Conservation (phyloP, 768 basidiomycete species). For the Hypsizygus marmoreus region DNA sequence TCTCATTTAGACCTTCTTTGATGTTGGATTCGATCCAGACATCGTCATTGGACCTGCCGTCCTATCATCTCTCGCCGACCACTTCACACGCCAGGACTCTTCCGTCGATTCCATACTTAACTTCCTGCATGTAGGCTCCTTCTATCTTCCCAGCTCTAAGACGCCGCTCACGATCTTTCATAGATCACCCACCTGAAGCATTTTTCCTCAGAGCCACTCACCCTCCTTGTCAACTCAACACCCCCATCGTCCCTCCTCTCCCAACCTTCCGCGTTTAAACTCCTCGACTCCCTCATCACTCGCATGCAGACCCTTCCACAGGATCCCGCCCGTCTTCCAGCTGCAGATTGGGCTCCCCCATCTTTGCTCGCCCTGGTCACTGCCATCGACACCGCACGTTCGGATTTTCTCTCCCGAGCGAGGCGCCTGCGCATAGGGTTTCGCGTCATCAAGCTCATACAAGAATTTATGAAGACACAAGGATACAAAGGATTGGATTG, state of each 20-base stretch:
- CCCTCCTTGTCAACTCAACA: slow-evolving; percentile 39
- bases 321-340: slow-evolving; percentile 9
- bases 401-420: slow-evolving; percentile 30
- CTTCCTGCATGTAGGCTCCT: slow-evolving; percentile 57
- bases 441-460: slow-evolving; percentile 43
- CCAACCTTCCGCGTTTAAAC: slow-evolving; percentile 20
- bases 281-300: slow-evolving; percentile 38
- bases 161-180: neutral
- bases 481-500: slow-evolving; percentile 44
- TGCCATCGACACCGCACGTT: slow-evolving; percentile 39
- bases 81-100: slow-evolving; percentile 54
- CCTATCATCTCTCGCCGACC: slow-evolving; percentile 59
- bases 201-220: slow-evolving; percentile 59
- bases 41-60: slow-evolving; percentile 61
- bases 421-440: slow-evolving; percentile 49
- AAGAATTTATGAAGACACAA: slow-evolving; percentile 41
- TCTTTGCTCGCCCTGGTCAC: slow-evolving; percentile 32
- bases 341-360: slow-evolving; percentile 24
- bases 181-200: slow-evolving; percentile 73
- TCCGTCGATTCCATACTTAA: slow-evolving; percentile 60
- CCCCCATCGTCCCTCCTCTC: slow-evolving; percentile 18
- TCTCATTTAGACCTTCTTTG: slow-evolving; percentile 62
- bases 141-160: neutral
- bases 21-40: slow-evolving; percentile 57
- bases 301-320: slow-evolving; percentile 29